phyloP scores from a whole-genome alignment of 768 basidiomycete genomes.

The Chalciporus piperatus region DNA sequence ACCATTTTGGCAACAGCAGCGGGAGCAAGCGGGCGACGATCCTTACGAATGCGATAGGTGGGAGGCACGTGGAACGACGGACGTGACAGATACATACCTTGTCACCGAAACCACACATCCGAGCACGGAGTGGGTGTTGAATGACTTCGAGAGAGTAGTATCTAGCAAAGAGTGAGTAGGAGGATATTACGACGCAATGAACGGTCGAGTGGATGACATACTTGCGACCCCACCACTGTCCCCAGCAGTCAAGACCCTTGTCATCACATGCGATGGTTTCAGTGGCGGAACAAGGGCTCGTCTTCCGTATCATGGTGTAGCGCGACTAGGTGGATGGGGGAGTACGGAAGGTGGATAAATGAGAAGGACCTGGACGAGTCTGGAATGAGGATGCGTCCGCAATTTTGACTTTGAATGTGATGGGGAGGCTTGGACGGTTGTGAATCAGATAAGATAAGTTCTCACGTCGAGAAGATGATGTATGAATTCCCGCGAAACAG shows the following conservation, averaged over 20 bases:
- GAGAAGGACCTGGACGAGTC: not conserved
- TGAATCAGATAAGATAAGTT: slow-evolving; percentile 36
- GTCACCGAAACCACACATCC: slow-evolving; percentile 97
- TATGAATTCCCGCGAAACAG: slow-evolving; percentile 7
- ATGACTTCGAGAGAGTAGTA: slow-evolving; percentile 82
- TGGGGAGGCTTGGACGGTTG: slow-evolving; percentile 12
- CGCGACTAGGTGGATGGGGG: not conserved
- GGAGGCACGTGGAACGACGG: slow-evolving; percentile 5
- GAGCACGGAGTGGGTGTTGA: slow-evolving; percentile 85
- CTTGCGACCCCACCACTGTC: slow-evolving; percentile 66
- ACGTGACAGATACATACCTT: slow-evolving; percentile 54
- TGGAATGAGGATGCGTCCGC: not conserved
- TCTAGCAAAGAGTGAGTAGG: slow-evolving; percentile 36
- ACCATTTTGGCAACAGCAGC: slow-evolving; percentile 87
- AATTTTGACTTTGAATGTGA: slow-evolving; percentile 8
- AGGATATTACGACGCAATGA: slow-evolving; percentile 3
- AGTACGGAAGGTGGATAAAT: not conserved
- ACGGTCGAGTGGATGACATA: slow-evolving; percentile 30
- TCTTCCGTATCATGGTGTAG: slow-evolving; percentile 62
- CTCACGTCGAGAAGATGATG: slow-evolving; percentile 21
- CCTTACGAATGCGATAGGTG: slow-evolving; percentile 44
- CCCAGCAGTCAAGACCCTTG: slow-evolving; percentile 62
- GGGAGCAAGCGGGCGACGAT: slow-evolving; percentile 89
- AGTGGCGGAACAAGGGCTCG: slow-evolving; percentile 40
- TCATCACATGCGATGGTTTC: slow-evolving; percentile 22